Percentiles rank a stretch among this genome's conserved stretches.
phyloP scores from a whole-genome alignment of 768 basidiomycete species.

The Xerocomellus intermedius region DNA sequence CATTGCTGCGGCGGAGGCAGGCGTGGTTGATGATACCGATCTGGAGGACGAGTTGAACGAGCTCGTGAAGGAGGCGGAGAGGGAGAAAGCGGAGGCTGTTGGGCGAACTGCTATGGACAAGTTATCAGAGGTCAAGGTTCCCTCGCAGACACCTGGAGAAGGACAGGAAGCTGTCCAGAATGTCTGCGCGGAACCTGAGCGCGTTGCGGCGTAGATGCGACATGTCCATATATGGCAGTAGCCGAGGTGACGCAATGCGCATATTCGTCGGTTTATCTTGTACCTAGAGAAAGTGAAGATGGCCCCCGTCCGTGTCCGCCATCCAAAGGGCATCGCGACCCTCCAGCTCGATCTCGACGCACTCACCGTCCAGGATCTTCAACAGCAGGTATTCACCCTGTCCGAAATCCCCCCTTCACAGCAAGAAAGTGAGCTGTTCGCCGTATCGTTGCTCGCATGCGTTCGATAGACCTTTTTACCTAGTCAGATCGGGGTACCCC shows the following conservation, averaged over 20 bases:
- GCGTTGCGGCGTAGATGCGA: constrained; percentile 8
- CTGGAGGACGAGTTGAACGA: constrained; percentile 65
- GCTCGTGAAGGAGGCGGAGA: constrained; percentile 48
- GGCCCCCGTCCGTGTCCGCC: constrained; percentile 76
- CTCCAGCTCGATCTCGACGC: constrained; percentile 63
- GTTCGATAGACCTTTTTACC: constrained; percentile 1
- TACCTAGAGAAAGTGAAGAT: constrained; percentile 34
- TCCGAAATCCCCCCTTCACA: constrained; percentile 72
- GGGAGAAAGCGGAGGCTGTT: constrained; percentile 37
- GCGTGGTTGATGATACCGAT: constrained; percentile 53
- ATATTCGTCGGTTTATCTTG: not conserved
- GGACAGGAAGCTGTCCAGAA: not conserved
- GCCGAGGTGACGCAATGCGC: constrained; percentile 11
- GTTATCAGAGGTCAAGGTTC: constrained; percentile 20
- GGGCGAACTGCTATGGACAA: constrained; percentile 22
- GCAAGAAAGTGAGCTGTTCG: constrained; percentile 65
- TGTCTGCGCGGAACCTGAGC: not conserved
- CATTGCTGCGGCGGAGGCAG: constrained; percentile 46
- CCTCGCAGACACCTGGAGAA: constrained; percentile 9
- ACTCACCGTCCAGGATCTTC: constrained; percentile 72
- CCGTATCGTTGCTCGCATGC: not conserved
- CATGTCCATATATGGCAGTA: constrained; percentile 10
- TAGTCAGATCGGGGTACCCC: constrained; percentile 86
- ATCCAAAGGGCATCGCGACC: constrained; percentile 81
- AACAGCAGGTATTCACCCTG: constrained; percentile 61